Percentiles rank a stretch among this genome's conserved stretches.
Evolutionary conservation across 2,329 filamentous ascomycete species (phyloP).

Genomic region (Phialemoniopsis sp.): DNA sequence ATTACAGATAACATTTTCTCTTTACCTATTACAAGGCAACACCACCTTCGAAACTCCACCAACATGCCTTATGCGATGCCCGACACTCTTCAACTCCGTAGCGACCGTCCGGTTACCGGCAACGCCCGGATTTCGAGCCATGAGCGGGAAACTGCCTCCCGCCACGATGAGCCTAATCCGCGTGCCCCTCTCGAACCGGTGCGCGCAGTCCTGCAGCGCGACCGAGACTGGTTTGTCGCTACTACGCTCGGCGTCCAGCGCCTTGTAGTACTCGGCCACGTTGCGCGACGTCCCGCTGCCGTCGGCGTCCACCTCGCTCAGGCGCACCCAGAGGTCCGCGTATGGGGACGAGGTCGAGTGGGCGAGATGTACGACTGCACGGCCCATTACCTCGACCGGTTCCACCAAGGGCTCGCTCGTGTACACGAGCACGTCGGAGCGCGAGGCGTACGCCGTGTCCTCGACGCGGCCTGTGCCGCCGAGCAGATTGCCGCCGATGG

Average conservation of each 20-base stretch:
- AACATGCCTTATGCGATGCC: too few species aligned
- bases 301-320: slow-evolving; percentile 15
- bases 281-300: slow-evolving; percentile 16
- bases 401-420: slow-evolving; percentile 11
- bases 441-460: slow-evolving; percentile 9
- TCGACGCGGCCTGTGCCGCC: slow-evolving; percentile 9
- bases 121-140: slow-evolving; percentile 11
- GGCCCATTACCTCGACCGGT: slow-evolving; percentile 13
- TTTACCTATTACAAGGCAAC: too few species aligned
- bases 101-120: slow-evolving; percentile 7
- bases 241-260: slow-evolving; percentile 7
- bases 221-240: slow-evolving; percentile 6
- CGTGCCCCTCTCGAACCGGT: slow-evolving; percentile 13
- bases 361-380: slow-evolving; percentile 10
- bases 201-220: slow-evolving; percentile 12
- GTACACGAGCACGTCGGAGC: slow-evolving; percentile 15
- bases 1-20: too few species aligned
- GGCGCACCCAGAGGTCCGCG: slow-evolving; percentile 16
- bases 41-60: too few species aligned
- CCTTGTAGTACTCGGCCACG: slow-evolving; percentile 14
- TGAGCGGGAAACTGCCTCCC: slow-evolving; percentile 13
- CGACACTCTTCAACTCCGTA: not conserved
- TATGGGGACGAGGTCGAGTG: slow-evolving; percentile 17
- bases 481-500: slow-evolving; percentile 10
- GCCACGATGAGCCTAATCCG: slow-evolving; percentile 15